Evolutionary conservation across 768 basidiomycete species (phyloP).

Genomic region (Russula brevipes): DNA sequence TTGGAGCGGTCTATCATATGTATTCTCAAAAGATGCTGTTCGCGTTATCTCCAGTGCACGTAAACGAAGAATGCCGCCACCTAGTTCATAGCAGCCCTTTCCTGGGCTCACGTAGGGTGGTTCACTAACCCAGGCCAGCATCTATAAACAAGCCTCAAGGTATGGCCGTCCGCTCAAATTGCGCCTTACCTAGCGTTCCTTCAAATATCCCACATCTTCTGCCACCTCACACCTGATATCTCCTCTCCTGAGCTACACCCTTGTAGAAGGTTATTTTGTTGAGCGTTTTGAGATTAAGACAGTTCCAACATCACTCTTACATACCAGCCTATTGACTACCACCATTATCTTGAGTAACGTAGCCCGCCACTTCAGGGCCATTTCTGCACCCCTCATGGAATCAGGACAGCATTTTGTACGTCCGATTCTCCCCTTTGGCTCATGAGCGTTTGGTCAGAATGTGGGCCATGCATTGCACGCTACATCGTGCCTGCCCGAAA

Average conservation of each 20-base stretch:
- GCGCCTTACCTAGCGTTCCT: no score
- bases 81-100: not conserved
- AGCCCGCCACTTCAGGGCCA: not conserved
- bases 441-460: no score
- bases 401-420: no score
- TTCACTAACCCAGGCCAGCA: not conserved
- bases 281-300: not conserved
- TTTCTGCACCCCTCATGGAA: no score
- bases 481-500: no score
- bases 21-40: slow-evolving; percentile 72
- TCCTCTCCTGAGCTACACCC: not conserved
- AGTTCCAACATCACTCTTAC: not conserved
- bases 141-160: not conserved
- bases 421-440: no score
- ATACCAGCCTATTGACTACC: not conserved
- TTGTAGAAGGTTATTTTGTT: not conserved
- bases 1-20: slow-evolving; percentile 83
- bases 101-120: not conserved
- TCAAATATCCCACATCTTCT: no score
- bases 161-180: no score
- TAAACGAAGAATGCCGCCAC: slow-evolving; percentile 3
- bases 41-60: slow-evolving; percentile 38
- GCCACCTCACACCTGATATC: no score
- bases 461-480: no score
- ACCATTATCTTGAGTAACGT: not conserved